Base-by-base conservation (phyloP, 2,329 filamentous ascomycete species). In the Cadophora sp. region DNA sequence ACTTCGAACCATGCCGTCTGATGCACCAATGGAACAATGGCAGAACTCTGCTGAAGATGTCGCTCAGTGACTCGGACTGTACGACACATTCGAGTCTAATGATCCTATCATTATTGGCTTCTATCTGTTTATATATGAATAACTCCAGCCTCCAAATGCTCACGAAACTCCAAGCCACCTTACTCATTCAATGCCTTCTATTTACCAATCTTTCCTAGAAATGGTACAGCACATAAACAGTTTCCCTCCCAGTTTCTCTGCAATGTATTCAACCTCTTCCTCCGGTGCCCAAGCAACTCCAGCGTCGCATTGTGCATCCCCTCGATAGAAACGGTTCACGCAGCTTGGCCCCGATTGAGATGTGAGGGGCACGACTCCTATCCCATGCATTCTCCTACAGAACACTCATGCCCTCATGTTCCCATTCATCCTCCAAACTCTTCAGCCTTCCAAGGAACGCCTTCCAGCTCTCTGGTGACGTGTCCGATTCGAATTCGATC, bases 401-500 rank as follows among this genome's bases (percentile, higher is more conserved):
- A 22, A 68, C 64, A 55, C 67, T 61, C 33, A 47, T 53, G 33
- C 39, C 62, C n/a, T 68, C 69, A 30, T 68, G 67, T 11, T 66
- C 66, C 72, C 72, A 75, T 27, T 71, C 70, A 33, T 70, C 68
- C 53, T 74, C 72, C 33, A 75, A 56, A 6, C 1, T 53, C 47
- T 67, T 69, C 36, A 74, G 43, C 27, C 51, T 68, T 2, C 13
- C 66, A 4, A 73, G 39, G 24, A 74, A 75, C 18, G 69, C 62
- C 14, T 36, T 59, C 73, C 72, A 75, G 4, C 61, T 67, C 41
- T 65, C 61, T 5, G 27, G 64, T 2, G 70, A 58, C 20, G 59
- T 66, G 27, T 74, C 64, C 1, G 66, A 68, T 22, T 74, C 69
- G 39, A 68, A 73, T 24, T 73, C 66, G n/a, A 75, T 73, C 0